These are phyloP conservation scores for Phaeosphaeria sp. DNA, from an alignment of 2,329 filamentous ascomycete species.

Conservation along the genomic window DNA sequence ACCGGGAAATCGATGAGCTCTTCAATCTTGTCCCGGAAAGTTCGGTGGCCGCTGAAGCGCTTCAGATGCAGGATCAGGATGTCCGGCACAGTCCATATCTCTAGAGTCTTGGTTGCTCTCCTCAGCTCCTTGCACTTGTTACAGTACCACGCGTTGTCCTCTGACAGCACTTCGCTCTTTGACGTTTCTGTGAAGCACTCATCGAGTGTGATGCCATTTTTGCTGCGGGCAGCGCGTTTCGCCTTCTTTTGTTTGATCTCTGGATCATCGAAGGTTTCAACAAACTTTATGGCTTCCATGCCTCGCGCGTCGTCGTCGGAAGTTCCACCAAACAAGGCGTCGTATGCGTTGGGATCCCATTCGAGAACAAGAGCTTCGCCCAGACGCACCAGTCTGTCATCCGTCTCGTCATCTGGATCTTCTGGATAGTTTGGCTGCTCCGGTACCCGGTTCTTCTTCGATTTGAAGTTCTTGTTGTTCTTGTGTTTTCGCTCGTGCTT, in stretches of 20 bases:
- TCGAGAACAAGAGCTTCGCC: conserved; percentile 88
- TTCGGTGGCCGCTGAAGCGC: conserved; percentile 86
- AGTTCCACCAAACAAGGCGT: conserved; percentile 68
- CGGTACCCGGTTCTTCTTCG: conserved; percentile 37
- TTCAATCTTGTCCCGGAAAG: conserved; percentile 88
- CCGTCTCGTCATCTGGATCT: conserved; percentile 50
- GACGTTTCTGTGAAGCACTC: conserved; percentile 96
- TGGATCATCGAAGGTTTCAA: conserved; percentile 61
- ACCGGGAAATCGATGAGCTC: conserved; percentile 90
- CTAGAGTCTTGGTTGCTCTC: conserved; percentile 92
- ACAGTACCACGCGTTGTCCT: conserved; percentile 98
- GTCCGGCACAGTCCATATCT: conserved; percentile 95
- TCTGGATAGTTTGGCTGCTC: conserved; percentile 38
- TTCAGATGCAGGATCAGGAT: conserved; percentile 95
- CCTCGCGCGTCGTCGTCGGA: conserved; percentile 63
- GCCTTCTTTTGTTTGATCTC: conserved; percentile 70
- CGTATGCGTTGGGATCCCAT: conserved; percentile 75
- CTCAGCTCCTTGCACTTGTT: conserved; percentile 93
- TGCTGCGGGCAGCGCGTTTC: conserved; percentile 69
- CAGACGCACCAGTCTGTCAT: conserved; percentile 74
- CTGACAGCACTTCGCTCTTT: conserved; percentile 89
- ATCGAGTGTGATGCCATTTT: conserved; percentile 80
- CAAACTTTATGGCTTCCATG: conserved; percentile 63
- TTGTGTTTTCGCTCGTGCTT: conserved; percentile 39
- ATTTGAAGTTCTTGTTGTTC: conserved; percentile 44